phyloP scores from a whole-genome alignment of 345 rosid species.

The Citrus maxima region DNA sequence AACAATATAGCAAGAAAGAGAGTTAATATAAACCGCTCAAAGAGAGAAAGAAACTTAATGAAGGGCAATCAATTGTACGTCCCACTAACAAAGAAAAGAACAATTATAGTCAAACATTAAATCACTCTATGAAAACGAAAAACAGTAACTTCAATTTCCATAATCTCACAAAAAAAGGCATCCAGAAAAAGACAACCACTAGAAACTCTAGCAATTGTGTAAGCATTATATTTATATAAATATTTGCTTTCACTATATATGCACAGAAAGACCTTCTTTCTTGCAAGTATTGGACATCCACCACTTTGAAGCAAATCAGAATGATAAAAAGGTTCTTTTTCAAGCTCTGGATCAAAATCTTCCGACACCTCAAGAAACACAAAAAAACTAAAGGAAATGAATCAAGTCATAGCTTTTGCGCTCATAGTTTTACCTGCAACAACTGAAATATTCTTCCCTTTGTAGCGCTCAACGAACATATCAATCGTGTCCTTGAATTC shows the following conservation, averaged over 20 bases:
- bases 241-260: constrained; percentile 3
- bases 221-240: constrained; percentile 12
- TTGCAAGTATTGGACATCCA: constrained; percentile 25
- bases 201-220: constrained; percentile 30
- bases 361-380: constrained; percentile 1
- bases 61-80: constrained; percentile 46
- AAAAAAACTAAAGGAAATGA: neutral
- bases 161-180: constrained; percentile 22
- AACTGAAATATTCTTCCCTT: constrained; percentile 79
- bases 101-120: constrained; percentile 42
- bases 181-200: constrained; percentile 23
- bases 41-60: constrained; percentile 10
- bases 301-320: constrained; percentile 28
- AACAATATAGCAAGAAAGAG: constrained; percentile 21
- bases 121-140: constrained; percentile 17
- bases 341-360: constrained; percentile 19
- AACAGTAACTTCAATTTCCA: constrained; percentile 31
- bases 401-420: neutral
- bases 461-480: constrained; percentile 88
- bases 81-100: constrained; percentile 35
- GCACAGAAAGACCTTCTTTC: constrained; percentile 21
- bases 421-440: constrained; percentile 75
- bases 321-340: constrained; percentile 16
- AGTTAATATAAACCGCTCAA: constrained; percentile 23
- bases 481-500: constrained; percentile 93